phyloP scores from a whole-genome alignment of 73 alveolate species.

The Paraurostyla sp. region DNA sequence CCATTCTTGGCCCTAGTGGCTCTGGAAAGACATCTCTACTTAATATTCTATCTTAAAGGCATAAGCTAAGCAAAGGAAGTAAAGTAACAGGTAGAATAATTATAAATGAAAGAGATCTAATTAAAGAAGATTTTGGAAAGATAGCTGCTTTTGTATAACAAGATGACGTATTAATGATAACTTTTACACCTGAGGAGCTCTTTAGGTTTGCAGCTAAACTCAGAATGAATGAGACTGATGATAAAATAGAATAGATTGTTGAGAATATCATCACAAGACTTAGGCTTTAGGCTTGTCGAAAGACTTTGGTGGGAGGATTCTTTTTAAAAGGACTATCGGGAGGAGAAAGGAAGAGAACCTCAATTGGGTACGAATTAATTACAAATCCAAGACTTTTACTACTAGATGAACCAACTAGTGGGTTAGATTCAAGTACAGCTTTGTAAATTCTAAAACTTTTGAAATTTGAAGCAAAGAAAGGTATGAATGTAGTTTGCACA shows the following conservation, averaged over 20 bases:
- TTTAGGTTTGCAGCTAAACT: constrained; percentile 44
- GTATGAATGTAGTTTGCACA: constrained; percentile 79
- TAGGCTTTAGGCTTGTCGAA: constrained; percentile 61
- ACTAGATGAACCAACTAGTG: constrained; percentile 82
- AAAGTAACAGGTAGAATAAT: constrained; percentile 13
- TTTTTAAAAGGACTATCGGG: constrained; percentile 81
- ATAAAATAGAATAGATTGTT: constrained; percentile 28
- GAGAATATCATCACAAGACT: constrained; percentile 18
- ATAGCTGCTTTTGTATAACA: constrained; percentile 62
- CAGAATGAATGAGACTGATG: background rate
- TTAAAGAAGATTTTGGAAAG: constrained; percentile 34
- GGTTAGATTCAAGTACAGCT: constrained; percentile 69
- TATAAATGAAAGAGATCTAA: constrained; percentile 7
- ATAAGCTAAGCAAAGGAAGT: background rate
- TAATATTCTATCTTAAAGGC: constrained; percentile 58
- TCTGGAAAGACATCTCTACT: constrained; percentile 73
- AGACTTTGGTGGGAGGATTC: constrained; percentile 73
- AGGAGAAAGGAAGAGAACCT: constrained; percentile 81
- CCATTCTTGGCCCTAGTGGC: constrained; percentile 77
- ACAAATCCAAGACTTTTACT: constrained; percentile 72
- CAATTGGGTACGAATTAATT: constrained; percentile 75
- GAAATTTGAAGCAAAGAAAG: constrained; percentile 53
- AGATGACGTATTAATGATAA: constrained; percentile 54
- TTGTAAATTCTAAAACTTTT: constrained; percentile 24
- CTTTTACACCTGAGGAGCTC: constrained; percentile 26